Percentiles rank a stretch among this genome's conserved stretches.
phyloP scores from a whole-genome alignment of 2,329 filamentous ascomycete species.

The Trichoderma atroviride region DNA sequence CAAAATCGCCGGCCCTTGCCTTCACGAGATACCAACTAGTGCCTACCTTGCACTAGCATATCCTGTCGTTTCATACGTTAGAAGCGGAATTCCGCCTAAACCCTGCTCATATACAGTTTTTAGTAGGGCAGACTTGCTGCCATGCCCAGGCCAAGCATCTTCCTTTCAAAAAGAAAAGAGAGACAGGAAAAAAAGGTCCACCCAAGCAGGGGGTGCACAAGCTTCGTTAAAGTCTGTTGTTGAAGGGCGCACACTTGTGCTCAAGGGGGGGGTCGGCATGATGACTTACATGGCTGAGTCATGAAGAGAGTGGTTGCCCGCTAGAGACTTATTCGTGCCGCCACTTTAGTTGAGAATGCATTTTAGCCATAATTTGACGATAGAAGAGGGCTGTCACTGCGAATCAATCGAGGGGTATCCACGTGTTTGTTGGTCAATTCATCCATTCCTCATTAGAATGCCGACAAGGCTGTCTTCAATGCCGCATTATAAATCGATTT shows the following conservation, averaged over 20 bases:
- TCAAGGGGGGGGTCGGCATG: neutral
- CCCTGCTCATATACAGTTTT: neutral
- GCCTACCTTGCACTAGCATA: neutral
- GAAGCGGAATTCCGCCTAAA: neutral
- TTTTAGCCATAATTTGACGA: neutral
- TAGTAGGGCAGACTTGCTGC: neutral
- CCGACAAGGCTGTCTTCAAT: neutral
- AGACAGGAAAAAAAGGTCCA: neutral
- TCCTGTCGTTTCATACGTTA: neutral
- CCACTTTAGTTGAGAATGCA: neutral
- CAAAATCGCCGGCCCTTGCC: neutral
- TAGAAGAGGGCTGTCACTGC: neutral
- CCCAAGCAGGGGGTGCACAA: neutral
- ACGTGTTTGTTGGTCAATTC: too few species aligned
- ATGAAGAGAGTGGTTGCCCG: neutral
- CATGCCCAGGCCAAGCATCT: neutral
- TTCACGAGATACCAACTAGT: neutral
- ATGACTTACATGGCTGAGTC: neutral
- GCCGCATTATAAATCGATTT: neutral
- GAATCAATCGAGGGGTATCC: neutral
- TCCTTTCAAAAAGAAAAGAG: too few species aligned
- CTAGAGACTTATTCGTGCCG: neutral
- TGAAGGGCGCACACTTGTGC: neutral
- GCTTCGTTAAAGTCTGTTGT: neutral
- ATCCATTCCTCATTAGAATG: neutral